These are phyloP conservation scores for Hypsizygus ulmarius DNA, from an alignment of 1,284 basidiomycete genomes.

Conservation along the genomic window DNA sequence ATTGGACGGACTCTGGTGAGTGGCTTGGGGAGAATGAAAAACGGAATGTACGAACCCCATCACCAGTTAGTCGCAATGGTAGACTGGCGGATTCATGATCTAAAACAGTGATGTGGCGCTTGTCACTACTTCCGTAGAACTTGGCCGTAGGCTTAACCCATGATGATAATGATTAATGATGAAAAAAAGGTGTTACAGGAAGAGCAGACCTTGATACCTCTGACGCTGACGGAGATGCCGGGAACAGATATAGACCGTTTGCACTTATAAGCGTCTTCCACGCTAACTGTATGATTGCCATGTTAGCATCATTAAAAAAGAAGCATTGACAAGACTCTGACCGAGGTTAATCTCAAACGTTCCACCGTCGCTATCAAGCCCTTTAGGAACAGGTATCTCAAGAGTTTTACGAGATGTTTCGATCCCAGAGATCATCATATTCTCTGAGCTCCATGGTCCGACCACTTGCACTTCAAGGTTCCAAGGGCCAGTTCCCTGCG, in stretches of 20 bases:
- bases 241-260: conserved; percentile 75
- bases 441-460: conserved; percentile 62
- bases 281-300: conserved; percentile 51
- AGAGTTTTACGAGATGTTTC: conserved; percentile 55
- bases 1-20: conserved; percentile 12
- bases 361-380: conserved; percentile 70
- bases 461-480: conserved; percentile 78
- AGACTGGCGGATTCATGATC: conserved; percentile 73
- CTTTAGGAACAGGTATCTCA: conserved; percentile 64
- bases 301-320: neutral
- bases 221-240: conserved; percentile 87
- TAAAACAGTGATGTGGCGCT: conserved; percentile 65
- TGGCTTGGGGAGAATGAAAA: neutral
- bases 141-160: conserved; percentile 72
- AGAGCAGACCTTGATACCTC: conserved; percentile 65
- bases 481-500: conserved; percentile 87
- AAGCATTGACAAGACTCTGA: conserved; percentile 31
- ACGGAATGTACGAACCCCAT: conserved; percentile 59
- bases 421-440: conserved; percentile 55
- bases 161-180: neutral
- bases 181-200: neutral
- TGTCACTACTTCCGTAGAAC: conserved; percentile 68
- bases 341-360: conserved; percentile 79
- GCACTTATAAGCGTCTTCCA: conserved; percentile 90
- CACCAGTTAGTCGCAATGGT: conserved; percentile 83